Evolutionary conservation across 768 basidiomycete species (phyloP).

Genomic region (Leucogyrophana mollusca): DNA sequence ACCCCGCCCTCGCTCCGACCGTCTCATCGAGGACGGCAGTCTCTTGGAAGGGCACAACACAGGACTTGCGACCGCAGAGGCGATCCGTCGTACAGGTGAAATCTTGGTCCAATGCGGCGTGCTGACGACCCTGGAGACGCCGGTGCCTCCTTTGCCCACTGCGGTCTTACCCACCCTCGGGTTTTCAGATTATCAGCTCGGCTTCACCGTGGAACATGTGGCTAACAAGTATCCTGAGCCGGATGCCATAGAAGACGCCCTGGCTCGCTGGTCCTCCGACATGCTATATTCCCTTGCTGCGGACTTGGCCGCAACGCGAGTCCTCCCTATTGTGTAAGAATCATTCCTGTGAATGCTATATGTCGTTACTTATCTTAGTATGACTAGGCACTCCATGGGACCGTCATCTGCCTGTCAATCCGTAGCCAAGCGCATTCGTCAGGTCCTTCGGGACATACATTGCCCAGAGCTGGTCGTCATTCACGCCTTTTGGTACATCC

Average conservation of each 20-base stretch:
- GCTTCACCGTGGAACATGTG: background rate
- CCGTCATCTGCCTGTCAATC: constrained; percentile 3
- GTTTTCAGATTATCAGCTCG: too few species aligned
- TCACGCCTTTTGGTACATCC: constrained; percentile 33
- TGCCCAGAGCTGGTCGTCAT: constrained; percentile 27
- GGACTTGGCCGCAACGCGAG: constrained; percentile 15
- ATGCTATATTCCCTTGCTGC: constrained; percentile 24
- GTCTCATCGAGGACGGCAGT: too few species aligned
- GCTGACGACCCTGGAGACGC: constrained; percentile 7
- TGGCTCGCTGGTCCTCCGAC: constrained; percentile 20
- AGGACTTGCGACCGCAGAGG: constrained; percentile 16
- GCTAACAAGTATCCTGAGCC: background rate
- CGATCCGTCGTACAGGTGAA: constrained; percentile 15
- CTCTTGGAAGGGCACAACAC: too few species aligned
- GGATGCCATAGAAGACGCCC: constrained; percentile 1
- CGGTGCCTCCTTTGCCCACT: background rate
- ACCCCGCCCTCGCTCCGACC: background rate
- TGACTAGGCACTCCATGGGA: constrained; percentile 14
- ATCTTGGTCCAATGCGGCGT: constrained; percentile 20
- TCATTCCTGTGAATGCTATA: background rate
- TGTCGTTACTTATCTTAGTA: background rate
- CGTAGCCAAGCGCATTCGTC: constrained; percentile 18
- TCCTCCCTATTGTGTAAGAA: constrained; percentile 21
- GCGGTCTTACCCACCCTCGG: too few species aligned
- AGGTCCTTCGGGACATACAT: constrained; percentile 16